phyloP scores from a whole-genome alignment of 1,284 basidiomycete species.

The Moniliella sp. region DNA sequence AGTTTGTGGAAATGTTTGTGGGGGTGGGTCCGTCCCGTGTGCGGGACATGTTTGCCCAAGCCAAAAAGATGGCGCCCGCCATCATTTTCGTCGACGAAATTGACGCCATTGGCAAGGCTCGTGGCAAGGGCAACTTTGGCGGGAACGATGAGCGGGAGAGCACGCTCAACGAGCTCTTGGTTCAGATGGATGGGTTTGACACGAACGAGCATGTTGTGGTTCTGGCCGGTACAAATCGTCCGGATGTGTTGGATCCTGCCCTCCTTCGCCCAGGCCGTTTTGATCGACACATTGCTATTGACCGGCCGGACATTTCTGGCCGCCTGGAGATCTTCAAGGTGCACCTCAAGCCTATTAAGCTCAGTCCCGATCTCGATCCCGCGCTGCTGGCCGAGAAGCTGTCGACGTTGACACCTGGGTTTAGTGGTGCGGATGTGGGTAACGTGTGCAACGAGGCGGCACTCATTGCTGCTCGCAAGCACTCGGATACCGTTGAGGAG shows the following conservation, averaged over 20 bases:
- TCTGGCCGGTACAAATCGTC: slow-evolving; percentile 60
- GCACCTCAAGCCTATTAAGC: slow-evolving; percentile 38
- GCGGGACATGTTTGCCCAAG: slow-evolving; percentile 83
- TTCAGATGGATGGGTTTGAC: slow-evolving; percentile 98
- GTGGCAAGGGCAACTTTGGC: slow-evolving; percentile 70
- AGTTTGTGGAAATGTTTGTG: slow-evolving; percentile 99
- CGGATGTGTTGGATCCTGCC: slow-evolving; percentile 82
- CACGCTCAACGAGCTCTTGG: slow-evolving; percentile 86
- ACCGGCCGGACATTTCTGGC: slow-evolving; percentile 78
- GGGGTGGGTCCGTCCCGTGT: slow-evolving; percentile 94
- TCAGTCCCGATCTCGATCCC: neutral
- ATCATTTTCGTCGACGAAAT: slow-evolving; percentile 48
- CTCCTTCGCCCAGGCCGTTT: slow-evolving; percentile 92
- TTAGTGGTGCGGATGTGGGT: slow-evolving; percentile 93
- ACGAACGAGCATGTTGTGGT: slow-evolving; percentile 89
- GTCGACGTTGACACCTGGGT: slow-evolving; percentile 82
- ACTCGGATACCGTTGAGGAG: slow-evolving; percentile 57
- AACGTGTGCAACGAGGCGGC: slow-evolving; percentile 98
- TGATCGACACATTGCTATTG: slow-evolving; percentile 85
- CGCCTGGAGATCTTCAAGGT: slow-evolving; percentile 91
- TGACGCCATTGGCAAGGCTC: slow-evolving; percentile 88
- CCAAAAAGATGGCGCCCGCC: slow-evolving; percentile 89
- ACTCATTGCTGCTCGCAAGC: slow-evolving; percentile 69
- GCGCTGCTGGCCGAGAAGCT: slow-evolving; percentile 44
- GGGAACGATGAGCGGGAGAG: slow-evolving; percentile 96